Evolutionary conservation across 2,329 filamentous ascomycete species (phyloP).

Genomic region (Triangularia setosa): DNA sequence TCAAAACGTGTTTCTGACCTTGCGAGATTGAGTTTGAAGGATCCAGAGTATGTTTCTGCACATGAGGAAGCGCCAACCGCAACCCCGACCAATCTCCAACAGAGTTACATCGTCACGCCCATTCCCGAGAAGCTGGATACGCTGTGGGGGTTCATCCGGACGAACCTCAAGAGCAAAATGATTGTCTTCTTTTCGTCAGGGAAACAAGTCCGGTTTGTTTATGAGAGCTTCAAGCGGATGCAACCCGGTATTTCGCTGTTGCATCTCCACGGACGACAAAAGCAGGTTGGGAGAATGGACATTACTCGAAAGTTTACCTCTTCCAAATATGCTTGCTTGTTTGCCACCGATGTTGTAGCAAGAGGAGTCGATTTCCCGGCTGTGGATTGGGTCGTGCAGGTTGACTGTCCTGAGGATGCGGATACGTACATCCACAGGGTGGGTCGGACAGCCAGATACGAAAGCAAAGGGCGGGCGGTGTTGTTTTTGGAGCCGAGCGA

Average conservation of each 20-base stretch:
- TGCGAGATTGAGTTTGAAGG: conserved; percentile 78
- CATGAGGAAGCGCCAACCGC: conserved; percentile 77
- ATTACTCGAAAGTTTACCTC: conserved; percentile 80
- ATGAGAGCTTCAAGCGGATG: conserved; percentile 86
- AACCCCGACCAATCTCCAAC: conserved; percentile 79
- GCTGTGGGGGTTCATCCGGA: conserved; percentile 85
- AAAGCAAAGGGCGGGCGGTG: conserved; percentile 81
- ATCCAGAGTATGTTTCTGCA: conserved; percentile 93
- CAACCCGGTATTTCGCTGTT: conserved; percentile 91
- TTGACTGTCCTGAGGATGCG: conserved; percentile 93
- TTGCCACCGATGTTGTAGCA: conserved; percentile 93
- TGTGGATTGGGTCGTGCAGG: conserved; percentile 98
- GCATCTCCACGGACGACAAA: conserved; percentile 90
- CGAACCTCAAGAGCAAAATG: conserved; percentile 89
- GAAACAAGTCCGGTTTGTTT: conserved; percentile 94
- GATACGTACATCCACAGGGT: conserved; percentile 98
- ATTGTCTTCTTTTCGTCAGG: conserved; percentile 93
- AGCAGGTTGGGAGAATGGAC: conserved; percentile 81
- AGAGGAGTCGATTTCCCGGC: conserved; percentile 92
- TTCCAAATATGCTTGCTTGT: conserved; percentile 80
- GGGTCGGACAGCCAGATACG: conserved; percentile 88
- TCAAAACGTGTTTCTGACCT: conserved; percentile 92
- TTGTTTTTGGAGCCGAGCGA: conserved; percentile 90
- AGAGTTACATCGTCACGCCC: conserved; percentile 86
- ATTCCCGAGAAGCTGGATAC: conserved; percentile 87